Evolutionary conservation across 257 asterid species (phyloP), one percentile per base, ranked within the genome.

Genomic region (Verbascum thapsus): DNA sequence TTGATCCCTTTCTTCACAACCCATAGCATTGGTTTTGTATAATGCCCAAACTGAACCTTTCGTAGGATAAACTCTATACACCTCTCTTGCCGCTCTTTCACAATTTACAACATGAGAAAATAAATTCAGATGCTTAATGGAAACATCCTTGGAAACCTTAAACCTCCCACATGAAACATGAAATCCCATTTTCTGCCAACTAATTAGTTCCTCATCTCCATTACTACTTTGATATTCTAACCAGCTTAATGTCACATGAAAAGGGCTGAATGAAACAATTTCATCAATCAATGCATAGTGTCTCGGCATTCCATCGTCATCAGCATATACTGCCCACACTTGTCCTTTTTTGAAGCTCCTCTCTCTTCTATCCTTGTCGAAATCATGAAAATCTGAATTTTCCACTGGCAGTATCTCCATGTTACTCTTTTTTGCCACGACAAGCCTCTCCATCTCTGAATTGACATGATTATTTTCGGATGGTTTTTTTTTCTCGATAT

Each of bases 21-120:
- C 67, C 43, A 22, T 58, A 26, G 53, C 61, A 30, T 49, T 70
- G 30, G 64, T 67, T 3, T 69, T 30, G 55, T 82, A 69, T 8
- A 86, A 43, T n/a, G 95, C 96, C 98, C 98, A 91, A 66, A 91
- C 75, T 13, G 96, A 81, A 74, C 95, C 96, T 81, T 91, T 91
- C 68, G 57, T 80, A 2, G 96, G 98, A 55, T 86, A 88, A 60
- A 86, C 72, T 61, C 79, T 70, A 69, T 86, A 91, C 48, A 78
- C 20, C 68, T 86, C 85, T 76, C 83, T 80, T 3, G 95, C 90
- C 55, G 78, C 87, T 77, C 95, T 84, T 69, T 85, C 95, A 66
- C 84, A 82, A 58, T 78, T 79, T 42, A 80, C 88, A 20, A 76
- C 61, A 54, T 89, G 99, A 13, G 99, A 89, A 62, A 89, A 84